These are phyloP conservation scores for Fusarium nanum DNA, from an alignment of 2,329 filamentous ascomycete genomes.

Conservation along the genomic window DNA sequence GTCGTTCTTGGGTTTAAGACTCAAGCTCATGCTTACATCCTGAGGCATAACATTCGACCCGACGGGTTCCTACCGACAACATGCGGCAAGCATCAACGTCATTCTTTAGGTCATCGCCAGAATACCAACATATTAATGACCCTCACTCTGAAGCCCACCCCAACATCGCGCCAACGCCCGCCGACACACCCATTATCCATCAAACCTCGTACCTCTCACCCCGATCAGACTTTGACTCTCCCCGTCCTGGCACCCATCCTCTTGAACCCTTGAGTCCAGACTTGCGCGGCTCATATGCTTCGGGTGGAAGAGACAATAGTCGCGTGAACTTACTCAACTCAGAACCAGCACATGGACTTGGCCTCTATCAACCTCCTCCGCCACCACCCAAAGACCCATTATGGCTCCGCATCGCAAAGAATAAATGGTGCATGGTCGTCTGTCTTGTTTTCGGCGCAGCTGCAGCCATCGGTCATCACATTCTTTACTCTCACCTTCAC, in stretches of 20 bases:
- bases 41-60: background rate
- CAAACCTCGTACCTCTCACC: constrained; percentile 1
- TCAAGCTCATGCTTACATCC: background rate
- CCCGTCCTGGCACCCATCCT: background rate
- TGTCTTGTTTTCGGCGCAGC: constrained; percentile 15
- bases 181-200: background rate
- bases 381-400: background rate
- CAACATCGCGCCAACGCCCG: background rate
- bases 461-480: constrained; percentile 13
- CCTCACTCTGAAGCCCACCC: background rate
- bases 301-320: background rate
- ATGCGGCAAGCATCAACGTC: background rate
- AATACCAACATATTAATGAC: background rate
- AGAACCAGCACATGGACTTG: background rate
- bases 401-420: constrained; percentile 1
- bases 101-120: background rate
- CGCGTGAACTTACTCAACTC: background rate
- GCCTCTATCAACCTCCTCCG: background rate
- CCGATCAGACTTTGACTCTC: constrained; percentile 5
- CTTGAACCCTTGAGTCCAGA: background rate
- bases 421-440: constrained; percentile 21
- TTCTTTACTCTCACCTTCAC: constrained; percentile 21
- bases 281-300: background rate
- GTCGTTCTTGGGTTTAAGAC: background rate
- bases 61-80: background rate